Conservation (phyloP, 805 yeast species). For the Blastobotrys robertii region DNA sequence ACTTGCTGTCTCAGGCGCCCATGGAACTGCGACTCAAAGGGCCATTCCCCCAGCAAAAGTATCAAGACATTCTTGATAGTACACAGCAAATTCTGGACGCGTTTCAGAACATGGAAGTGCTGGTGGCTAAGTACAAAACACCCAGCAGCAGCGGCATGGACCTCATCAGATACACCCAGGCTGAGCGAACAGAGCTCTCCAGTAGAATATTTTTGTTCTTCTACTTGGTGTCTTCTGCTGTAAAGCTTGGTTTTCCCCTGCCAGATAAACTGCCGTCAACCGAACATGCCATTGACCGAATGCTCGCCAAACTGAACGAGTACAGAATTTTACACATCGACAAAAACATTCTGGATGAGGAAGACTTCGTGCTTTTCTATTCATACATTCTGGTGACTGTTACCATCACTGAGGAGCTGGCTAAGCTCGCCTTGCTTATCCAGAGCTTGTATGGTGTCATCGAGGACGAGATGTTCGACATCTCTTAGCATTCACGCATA, state of each 20-base stretch:
- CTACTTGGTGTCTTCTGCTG: constrained; percentile 54
- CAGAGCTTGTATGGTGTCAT: constrained; percentile 57
- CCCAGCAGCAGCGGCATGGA: constrained; percentile 44
- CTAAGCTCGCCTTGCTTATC: constrained; percentile 43
- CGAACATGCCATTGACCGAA: constrained; percentile 59
- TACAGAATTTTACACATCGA: constrained; percentile 34
- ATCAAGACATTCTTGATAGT: constrained; percentile 39
- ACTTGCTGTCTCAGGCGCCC: constrained; percentile 59
- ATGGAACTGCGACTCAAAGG: constrained; percentile 70
- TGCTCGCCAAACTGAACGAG: constrained; percentile 55
- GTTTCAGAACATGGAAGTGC: constrained; percentile 59
- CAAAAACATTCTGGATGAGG: constrained; percentile 32
- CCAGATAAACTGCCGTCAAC: constrained; percentile 73
- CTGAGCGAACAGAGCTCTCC: constrained; percentile 59
- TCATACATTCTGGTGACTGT: constrained; percentile 66
- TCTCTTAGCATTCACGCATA: constrained; percentile 2
- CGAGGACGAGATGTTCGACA: constrained; percentile 49
- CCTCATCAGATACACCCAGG: constrained; percentile 39
- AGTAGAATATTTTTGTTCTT: constrained; percentile 65
- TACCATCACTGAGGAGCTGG: constrained; percentile 55
- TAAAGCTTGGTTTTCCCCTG: constrained; percentile 65
- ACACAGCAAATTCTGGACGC: constrained; percentile 66
- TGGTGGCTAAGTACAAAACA: constrained; percentile 52
- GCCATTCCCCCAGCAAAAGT: constrained; percentile 47
- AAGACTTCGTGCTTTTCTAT: constrained; percentile 69